Evolutionary conservation across 1,284 basidiomycete genomes (phyloP), one percentile per base, ranked within the genome.

Genomic region (Austroboletus niveus): DNA sequence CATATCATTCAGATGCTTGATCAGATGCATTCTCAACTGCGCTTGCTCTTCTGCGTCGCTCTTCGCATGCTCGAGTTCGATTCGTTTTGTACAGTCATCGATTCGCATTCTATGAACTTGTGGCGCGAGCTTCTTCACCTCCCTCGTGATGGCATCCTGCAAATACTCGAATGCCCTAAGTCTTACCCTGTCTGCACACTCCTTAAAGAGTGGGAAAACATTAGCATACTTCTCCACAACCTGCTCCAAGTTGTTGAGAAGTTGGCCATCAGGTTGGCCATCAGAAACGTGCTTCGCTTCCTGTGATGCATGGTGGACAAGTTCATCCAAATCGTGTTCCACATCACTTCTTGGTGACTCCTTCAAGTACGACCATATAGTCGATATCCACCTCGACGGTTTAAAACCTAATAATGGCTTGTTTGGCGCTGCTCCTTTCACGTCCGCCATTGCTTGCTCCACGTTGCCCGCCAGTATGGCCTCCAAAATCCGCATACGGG

Each of bases 1-100:
- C 9, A 41, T 6, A 5, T 27, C 11, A 9, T 69, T 71, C 11
- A 71, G 24, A 1, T 48, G 47, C n/a, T 42, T 51, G 40, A 75
- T 66, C 31, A 74, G 54, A 0, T 46, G 17, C 3, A 40, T 10
- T 20, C 68, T 61, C 6, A 59, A 27, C 22, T 46, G 49, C 5
- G 49, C 20, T 11, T 55, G 48, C 4, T 62, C 60, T 10, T 58
- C 45, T 2, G 60, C 61, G 17, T 58, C 54, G 4, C 22, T 34
- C 10, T 39, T 56, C 1, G 27, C 51, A 2, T 22, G 10, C 20
- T 10, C 24, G 40, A 11, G 22, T 27, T 27, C 27, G 24, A 42
- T 42, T 11, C 12, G 9, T 3, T 29, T 22, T 8, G 2, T 42
- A 11, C 24, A 29, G 1, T 42, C 40, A 5, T 42, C 40, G 4